These are phyloP conservation scores for Alternaria dauci DNA, from an alignment of 2,329 filamentous ascomycete genomes.

Conservation along the genomic window DNA sequence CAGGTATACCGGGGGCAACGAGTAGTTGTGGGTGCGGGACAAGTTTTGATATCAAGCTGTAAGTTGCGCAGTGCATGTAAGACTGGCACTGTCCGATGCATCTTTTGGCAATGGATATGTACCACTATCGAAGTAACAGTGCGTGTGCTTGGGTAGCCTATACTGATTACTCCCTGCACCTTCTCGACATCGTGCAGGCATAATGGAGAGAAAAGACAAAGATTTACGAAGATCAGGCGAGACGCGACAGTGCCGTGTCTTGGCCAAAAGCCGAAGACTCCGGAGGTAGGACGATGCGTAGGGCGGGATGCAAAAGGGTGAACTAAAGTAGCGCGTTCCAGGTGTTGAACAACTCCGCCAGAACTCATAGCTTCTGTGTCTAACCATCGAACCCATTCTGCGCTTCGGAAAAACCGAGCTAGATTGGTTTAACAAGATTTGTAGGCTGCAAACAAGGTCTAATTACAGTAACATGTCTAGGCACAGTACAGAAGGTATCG, in stretches of 20 bases:
- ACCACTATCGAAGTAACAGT: background rate
- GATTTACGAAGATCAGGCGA: too few relatives aligned
- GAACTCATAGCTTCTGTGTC: too few relatives aligned
- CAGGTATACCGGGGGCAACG: conserved; percentile 88
- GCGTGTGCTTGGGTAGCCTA: background rate
- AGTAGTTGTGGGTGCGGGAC: conserved; percentile 98
- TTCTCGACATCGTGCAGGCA: background rate
- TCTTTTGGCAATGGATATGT: background rate
- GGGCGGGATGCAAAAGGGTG: too few relatives aligned
- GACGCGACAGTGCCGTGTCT: too few relatives aligned
- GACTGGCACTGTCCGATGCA: background rate
- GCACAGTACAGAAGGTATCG: background rate
- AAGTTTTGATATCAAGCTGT: conserved; percentile 87
- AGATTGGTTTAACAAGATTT: background rate
- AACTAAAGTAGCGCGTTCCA: too few relatives aligned
- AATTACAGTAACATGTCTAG: background rate
- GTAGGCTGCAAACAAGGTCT: background rate
- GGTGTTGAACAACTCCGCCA: too few relatives aligned
- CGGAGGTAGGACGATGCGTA: too few relatives aligned
- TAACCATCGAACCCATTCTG: too few relatives aligned
- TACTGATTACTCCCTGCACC: background rate
- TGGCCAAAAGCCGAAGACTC: too few relatives aligned
- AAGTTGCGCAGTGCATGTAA: background rate
- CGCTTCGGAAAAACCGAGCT: too few relatives aligned
- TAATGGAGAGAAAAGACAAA: too few relatives aligned